A percentile compares a stretch with the other conserved stretches of the same genome.
Evolutionary conservation across 371 early-diverging fungal genomes (phyloP).

Genomic region (Apophysomyces ossiformis): DNA sequence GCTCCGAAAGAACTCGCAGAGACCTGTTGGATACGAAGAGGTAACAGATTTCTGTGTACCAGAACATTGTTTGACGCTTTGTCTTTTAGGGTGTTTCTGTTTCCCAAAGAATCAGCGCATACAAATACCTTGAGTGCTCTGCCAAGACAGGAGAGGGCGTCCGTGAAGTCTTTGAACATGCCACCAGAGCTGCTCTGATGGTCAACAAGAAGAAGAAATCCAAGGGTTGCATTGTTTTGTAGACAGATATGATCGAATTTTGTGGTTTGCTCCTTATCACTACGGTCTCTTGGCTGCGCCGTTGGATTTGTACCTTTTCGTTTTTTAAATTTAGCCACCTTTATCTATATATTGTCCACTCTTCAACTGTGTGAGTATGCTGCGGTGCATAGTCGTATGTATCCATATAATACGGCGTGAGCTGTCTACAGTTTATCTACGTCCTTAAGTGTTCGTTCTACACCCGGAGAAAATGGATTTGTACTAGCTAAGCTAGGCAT

Average conservation of each 20-base stretch:
- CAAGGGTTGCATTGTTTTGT: slow-evolving; percentile 56
- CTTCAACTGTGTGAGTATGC: slow-evolving; percentile 8
- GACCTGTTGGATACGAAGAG: slow-evolving; percentile 82
- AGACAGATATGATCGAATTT: slow-evolving; percentile 22
- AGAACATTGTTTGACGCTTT: slow-evolving; percentile 8
- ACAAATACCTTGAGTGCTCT: slow-evolving; percentile 94
- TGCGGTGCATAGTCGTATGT: neutral
- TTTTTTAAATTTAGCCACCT: slow-evolving; percentile 5
- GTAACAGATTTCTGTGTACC: slow-evolving; percentile 41
- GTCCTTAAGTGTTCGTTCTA: neutral
- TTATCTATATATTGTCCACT: slow-evolving; percentile 7
- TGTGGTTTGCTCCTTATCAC: slow-evolving; percentile 11
- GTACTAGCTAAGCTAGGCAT: too few relatives aligned
- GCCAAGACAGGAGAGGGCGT: slow-evolving; percentile 93
- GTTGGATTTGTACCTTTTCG: slow-evolving; percentile 12
- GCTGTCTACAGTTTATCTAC: slow-evolving; percentile 1
- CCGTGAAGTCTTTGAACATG: slow-evolving; percentile 92
- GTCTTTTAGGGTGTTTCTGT: slow-evolving; percentile 66
- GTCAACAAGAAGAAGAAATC: slow-evolving; percentile 53
- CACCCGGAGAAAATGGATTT: neutral
- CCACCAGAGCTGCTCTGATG: slow-evolving; percentile 87
- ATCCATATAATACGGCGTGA: neutral
- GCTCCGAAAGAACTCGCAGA: slow-evolving; percentile 75
- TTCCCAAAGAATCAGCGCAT: slow-evolving; percentile 85
- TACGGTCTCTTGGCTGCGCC: slow-evolving; percentile 11